Conservation (phyloP, 73 alveolate species). For the Urostyla sp. region DNA sequence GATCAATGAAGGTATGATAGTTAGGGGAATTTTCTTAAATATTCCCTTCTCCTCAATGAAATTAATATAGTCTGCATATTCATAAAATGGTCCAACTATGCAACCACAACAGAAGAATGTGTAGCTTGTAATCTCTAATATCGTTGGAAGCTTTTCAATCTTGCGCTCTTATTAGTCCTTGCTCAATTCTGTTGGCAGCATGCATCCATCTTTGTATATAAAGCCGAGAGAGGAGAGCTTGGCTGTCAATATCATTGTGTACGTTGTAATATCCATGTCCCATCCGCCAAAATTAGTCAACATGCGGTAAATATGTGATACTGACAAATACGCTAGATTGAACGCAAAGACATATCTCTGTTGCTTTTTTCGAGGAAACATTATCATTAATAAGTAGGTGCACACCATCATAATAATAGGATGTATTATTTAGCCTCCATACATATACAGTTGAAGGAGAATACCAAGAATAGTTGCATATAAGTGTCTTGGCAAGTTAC, state of each 20-base stretch:
- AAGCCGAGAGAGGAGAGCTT: slow-evolving; percentile 81
- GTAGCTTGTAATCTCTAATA: slow-evolving; percentile 77
- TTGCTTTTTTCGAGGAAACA: slow-evolving; percentile 67
- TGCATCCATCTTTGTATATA: slow-evolving; percentile 81
- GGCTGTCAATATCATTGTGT: slow-evolving; percentile 83
- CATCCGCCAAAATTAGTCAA: slow-evolving; percentile 78
- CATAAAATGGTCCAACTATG: slow-evolving; percentile 94
- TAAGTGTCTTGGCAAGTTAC: slow-evolving; percentile 48
- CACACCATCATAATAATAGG: slow-evolving; percentile 61
- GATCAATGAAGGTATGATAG: slow-evolving; percentile 61
- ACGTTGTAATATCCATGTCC: slow-evolving; percentile 85
- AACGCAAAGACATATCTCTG: slow-evolving; percentile 71
- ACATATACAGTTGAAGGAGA: slow-evolving; percentile 53
- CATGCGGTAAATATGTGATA: slow-evolving; percentile 79
- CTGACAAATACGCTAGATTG: slow-evolving; percentile 73
- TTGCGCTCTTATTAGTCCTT: slow-evolving; percentile 70
- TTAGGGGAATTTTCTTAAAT: slow-evolving; percentile 71
- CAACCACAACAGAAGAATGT: slow-evolving; percentile 86
- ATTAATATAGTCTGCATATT: slow-evolving; percentile 85
- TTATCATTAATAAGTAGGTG: slow-evolving; percentile 66
- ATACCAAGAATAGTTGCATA: slow-evolving; percentile 60
- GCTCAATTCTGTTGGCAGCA: slow-evolving; percentile 29
- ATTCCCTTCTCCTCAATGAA: slow-evolving; percentile 77
- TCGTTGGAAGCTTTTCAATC: slow-evolving; percentile 73
- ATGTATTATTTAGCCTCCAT: slow-evolving; percentile 62